Evolutionary conservation across 2,329 filamentous ascomycete genomes (phyloP).

Genomic region (Mycosphaerelloides madeirae): DNA sequence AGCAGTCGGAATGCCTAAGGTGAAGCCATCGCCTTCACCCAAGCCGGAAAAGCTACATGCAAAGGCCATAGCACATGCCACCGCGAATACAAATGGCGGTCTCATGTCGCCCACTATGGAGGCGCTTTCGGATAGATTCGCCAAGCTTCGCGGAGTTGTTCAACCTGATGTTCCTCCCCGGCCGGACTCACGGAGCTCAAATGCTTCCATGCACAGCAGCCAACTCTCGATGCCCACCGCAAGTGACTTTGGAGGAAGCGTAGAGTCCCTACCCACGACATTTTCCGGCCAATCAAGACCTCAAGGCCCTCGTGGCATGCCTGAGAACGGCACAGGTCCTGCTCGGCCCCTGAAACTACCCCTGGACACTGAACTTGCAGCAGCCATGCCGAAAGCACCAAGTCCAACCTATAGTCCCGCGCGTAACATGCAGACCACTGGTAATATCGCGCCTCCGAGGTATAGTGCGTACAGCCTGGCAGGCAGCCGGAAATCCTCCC

Average conservation of each 20-base stretch:
- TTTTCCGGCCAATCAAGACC: slow-evolving; percentile 25
- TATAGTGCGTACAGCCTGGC: slow-evolving; percentile 62
- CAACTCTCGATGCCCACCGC: slow-evolving; percentile 41
- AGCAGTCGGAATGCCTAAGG: slow-evolving; percentile 16
- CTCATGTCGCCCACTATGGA: slow-evolving; percentile 42
- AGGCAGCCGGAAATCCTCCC: slow-evolving; percentile 49
- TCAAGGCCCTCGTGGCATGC: slow-evolving; percentile 53
- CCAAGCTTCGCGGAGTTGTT: slow-evolving; percentile 18
- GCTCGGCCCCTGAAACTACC: slow-evolving; percentile 43
- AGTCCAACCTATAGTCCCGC: slow-evolving; percentile 76
- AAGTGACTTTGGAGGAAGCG: slow-evolving; percentile 31
- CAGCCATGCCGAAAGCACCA: slow-evolving; percentile 63
- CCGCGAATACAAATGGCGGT: slow-evolving; percentile 24
- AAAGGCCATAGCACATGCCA: slow-evolving; percentile 45
- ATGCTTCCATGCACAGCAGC: slow-evolving; percentile 21
- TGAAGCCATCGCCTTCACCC: slow-evolving; percentile 40
- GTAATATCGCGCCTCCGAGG: slow-evolving; percentile 60
- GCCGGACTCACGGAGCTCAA: slow-evolving; percentile 28
- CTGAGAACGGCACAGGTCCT: slow-evolving; percentile 32
- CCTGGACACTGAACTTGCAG: slow-evolving; percentile 49
- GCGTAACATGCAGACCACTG: slow-evolving; percentile 63
- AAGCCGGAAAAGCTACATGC: slow-evolving; percentile 66
- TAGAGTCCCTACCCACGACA: slow-evolving; percentile 17
- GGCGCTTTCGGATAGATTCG: slow-evolving; percentile 31
- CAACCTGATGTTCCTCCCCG: slow-evolving; percentile 9